phyloP scores from a whole-genome alignment of 2,329 filamentous ascomycete species.

The Aspergillus costaricaensis region DNA sequence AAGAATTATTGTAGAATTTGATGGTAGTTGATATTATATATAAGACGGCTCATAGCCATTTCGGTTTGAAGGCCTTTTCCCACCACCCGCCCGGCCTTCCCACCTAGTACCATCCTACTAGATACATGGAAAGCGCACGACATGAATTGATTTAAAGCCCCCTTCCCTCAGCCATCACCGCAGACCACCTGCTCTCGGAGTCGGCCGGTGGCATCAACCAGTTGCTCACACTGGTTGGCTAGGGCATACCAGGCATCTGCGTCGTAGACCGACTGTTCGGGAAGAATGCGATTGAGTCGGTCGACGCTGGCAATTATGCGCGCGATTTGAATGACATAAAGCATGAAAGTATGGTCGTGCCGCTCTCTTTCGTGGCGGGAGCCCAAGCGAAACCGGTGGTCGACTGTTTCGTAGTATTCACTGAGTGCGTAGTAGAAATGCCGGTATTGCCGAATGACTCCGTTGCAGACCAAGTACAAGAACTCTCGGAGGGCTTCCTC shows the following conservation, averaged over 20 bases:
- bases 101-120: too few relatives aligned
- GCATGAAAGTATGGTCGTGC: background rate
- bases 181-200: background rate
- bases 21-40: too few relatives aligned
- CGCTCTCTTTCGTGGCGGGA: too few relatives aligned
- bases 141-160: background rate
- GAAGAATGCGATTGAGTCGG: background rate
- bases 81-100: too few relatives aligned
- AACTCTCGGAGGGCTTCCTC: background rate
- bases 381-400: background rate
- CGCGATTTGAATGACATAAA: slow-evolving; percentile 2
- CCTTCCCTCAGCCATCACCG: background rate
- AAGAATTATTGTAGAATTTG: too few relatives aligned
- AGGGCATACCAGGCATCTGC: slow-evolving; percentile 11
- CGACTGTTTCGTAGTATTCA: background rate
- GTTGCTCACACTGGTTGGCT: background rate
- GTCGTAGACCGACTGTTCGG: slow-evolving; percentile 3
- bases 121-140: background rate
- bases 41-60: too few relatives aligned
- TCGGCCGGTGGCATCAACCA: slow-evolving; percentile 3
- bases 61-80: too few relatives aligned
- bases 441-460: slow-evolving; percentile 3
- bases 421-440: slow-evolving; percentile 5
- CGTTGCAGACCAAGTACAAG: slow-evolving; percentile 5
- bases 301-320: slow-evolving; percentile 4